Percentiles rank a stretch among this genome's conserved stretches.
These are phyloP conservation scores for Exophiala mesophila DNA, from an alignment of 2,329 filamentous ascomycete genomes.

Conservation along the genomic window DNA sequence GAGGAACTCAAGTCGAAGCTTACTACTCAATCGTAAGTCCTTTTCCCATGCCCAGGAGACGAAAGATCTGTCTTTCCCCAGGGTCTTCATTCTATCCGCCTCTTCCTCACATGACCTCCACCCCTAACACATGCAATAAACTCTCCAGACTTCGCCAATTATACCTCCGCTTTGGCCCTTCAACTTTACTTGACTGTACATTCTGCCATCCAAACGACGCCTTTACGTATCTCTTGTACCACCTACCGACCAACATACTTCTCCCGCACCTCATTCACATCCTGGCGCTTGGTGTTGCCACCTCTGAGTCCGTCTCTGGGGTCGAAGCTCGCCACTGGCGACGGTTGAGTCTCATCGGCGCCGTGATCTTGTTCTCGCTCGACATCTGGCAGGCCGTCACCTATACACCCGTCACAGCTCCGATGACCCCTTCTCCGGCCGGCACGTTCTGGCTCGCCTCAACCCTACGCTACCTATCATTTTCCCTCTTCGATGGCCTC, in stretches of 20 bases:
- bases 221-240: constrained; percentile 72
- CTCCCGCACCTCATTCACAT: constrained; percentile 79
- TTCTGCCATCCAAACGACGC: constrained; percentile 74
- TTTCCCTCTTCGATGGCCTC: constrained; percentile 60
- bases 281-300: constrained; percentile 64
- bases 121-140: no score
- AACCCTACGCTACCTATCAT: constrained; percentile 56
- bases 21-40: constrained; percentile 62
- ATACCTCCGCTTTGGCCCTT: constrained; percentile 78
- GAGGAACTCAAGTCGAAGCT: constrained; percentile 63
- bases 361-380: constrained; percentile 52
- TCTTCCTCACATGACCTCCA: neutral
- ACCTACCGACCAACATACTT: constrained; percentile 62
- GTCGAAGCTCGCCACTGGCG: constrained; percentile 36
- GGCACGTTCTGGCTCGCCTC: constrained; percentile 65
- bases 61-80: neutral
- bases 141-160: constrained; percentile 50
- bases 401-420: constrained; percentile 50
- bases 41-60: no score
- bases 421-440: constrained; percentile 33
- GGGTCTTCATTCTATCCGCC: neutral
- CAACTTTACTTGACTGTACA: constrained; percentile 66
- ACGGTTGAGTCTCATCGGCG: constrained; percentile 60
- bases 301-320: constrained; percentile 63
- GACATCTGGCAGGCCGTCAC: constrained; percentile 63